Evolutionary conservation across 345 rosid genomes (phyloP), one percentile per base, ranked within the genome.

Genomic region (Physaria fendleri): DNA sequence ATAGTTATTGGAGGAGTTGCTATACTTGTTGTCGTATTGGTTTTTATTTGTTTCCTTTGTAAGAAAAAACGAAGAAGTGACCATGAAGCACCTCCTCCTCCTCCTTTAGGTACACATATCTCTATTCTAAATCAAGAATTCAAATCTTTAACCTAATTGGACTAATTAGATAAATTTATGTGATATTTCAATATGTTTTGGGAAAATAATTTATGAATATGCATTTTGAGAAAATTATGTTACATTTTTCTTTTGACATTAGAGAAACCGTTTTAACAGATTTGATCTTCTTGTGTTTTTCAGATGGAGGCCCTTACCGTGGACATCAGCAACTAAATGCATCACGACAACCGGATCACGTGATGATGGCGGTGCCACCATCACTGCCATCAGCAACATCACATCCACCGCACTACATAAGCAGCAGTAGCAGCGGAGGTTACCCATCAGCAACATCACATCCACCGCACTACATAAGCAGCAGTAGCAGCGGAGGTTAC

Each of bases 341-440:
- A 61, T 79, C 82, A 0, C 74, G 69, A 5, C 81, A 73, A 9
- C 64, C 79, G 0, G 77, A 74, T 61, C 62, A 46, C 27, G 72
- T 37, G 43, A 28, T 23, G 7, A 4, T 81, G 1, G n/a, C 84
- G 4, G 35, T 59, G 9, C 51, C 69, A 10, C 70, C 74, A 5
- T 4, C 21, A 1, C 13, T 57, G 56, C 77, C 18, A 59, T 32
- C 23, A 23, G 62, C 76, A n/a, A 34, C 75, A 8, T 71, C 77
- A 2, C 56, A 66, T 25, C 65, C 61, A 0, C 73, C 74, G 2
- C 66, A 65, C 35, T 47, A 71, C 72, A 73, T 68, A 72, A 80
- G 75, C 83, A 79, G 82, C 75, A 74, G 79, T 74, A 78, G 79
- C 77, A 78, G 90, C 22, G 82, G 86, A 3, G 82, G 46, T 60